A percentile compares a stretch with the other conserved stretches of the same genome.
Evolutionary conservation across 2,329 filamentous ascomycete species (phyloP).

Genomic region (Mycocentrospora acerina): DNA sequence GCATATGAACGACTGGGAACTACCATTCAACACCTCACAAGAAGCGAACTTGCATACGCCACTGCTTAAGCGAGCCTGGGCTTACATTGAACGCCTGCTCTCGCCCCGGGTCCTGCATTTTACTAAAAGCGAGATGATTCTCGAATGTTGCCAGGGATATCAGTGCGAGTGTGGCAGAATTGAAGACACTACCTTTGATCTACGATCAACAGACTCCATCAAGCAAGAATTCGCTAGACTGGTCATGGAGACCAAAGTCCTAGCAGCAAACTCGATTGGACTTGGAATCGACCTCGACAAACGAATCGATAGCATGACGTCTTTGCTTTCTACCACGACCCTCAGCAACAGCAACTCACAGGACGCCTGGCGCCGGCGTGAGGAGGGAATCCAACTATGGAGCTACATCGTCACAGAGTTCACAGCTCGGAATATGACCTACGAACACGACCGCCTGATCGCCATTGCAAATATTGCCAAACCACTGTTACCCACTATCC

Average conservation of each 20-base stretch:
- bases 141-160: conserved; percentile 40
- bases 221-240: conserved; percentile 37
- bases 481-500: conserved; percentile 22
- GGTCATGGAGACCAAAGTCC: conserved; percentile 18
- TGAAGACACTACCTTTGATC: conserved; percentile 30
- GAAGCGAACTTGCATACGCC: conserved; percentile 33
- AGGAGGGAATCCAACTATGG: conserved; percentile 38
- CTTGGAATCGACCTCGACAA: conserved; percentile 12
- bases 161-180: conserved; percentile 41
- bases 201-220: conserved; percentile 34
- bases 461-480: conserved; percentile 37
- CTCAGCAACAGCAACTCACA: conserved; percentile 22
- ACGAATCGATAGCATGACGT: conserved; percentile 29
- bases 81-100: conserved; percentile 34
- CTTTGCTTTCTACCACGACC: conserved; percentile 30
- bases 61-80: conserved; percentile 38
- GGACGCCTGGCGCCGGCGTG: conserved; percentile 18
- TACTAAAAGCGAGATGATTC: conserved; percentile 38
- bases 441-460: conserved; percentile 34
- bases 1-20: conserved; percentile 40
- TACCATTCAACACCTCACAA: conserved; percentile 33
- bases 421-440: conserved; percentile 35
- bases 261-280: conserved; percentile 6
- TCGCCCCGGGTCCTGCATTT: conserved; percentile 37
- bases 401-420: conserved; percentile 40